phyloP scores from a whole-genome alignment of 345 rosid genomes.

The Murraya koenigii region DNA sequence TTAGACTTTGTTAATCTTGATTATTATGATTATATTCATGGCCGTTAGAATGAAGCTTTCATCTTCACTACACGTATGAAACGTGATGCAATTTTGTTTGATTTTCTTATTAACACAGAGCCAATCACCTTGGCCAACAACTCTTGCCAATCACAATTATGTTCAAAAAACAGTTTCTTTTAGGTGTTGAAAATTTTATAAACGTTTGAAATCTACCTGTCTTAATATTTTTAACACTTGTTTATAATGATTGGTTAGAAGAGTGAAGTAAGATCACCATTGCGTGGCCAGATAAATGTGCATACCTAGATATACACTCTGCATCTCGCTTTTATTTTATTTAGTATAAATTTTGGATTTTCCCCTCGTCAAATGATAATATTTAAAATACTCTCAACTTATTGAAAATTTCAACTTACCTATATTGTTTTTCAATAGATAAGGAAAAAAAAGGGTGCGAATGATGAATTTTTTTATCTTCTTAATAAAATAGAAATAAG shows the following conservation, averaged over 20 bases:
- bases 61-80: not conserved
- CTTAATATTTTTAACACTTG: not conserved
- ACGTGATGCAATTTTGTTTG: not conserved
- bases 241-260: not conserved
- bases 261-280: not conserved
- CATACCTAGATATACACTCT: not conserved
- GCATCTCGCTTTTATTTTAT: not conserved
- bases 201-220: not conserved
- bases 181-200: not conserved
- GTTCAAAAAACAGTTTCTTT: not conserved
- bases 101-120: not conserved
- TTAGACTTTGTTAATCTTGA: not conserved
- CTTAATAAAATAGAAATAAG: too few relatives aligned
- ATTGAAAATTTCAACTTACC: too few relatives aligned
- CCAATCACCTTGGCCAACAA: conserved; percentile 4
- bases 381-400: too few relatives aligned
- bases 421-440: too few relatives aligned
- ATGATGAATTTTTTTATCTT: too few relatives aligned
- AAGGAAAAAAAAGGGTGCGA: too few relatives aligned
- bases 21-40: not conserved
- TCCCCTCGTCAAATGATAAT: too few relatives aligned
- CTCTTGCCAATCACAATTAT: not conserved
- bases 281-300: not conserved
- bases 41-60: conserved; percentile 2
- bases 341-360: not conserved